Base-by-base conservation (phyloP, 2,329 filamentous ascomycete species). In the Pestalotiopsis sp. region DNA sequence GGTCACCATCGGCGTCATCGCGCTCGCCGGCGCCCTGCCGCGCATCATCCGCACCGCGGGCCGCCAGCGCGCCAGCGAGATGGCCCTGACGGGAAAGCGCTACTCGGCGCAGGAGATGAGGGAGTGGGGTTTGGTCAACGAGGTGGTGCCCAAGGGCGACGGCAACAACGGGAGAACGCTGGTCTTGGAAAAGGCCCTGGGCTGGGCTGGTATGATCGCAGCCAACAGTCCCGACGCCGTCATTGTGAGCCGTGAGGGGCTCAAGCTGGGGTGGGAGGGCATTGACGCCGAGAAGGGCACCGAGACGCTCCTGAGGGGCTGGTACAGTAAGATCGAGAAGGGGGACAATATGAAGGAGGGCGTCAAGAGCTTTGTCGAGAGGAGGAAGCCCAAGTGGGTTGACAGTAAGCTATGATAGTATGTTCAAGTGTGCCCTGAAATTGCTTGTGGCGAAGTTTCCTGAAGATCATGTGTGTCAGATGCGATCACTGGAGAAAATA, bases 321-420 rank as follows among this genome's bases (percentile, higher is more conserved):
- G 90, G 83, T 91, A 88, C 74, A 82, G 82, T 66, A 82, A 82
- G 69, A 83, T 95, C 68, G 84, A 90, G 70, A 85, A 83, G 2
- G 91, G 89, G 0, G 90, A 92, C 73, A 95, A 95, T 79, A 90
- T 93, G 80, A 87, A 86, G 67, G 92, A 95, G 80, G 93, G 93
- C 0, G 83, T 95, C 23, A 82, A 78, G 80, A 92, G 92, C 70
- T 95, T 95, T 82, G 90, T 92, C 20, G 92, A 94, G 84, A 93
- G 90, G 85, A 84, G 91, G 75, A 86, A 87, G 80, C 88, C 92
- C 1, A 83, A 83, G 49, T 95, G 92, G 92, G 87, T 83, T 74
- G 83, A 88, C 68, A 90, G 88, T 76, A 90, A 90, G 77, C 74
- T 91, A 72, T 91, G 78, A 80, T 38, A 1, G 38, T 6, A 9